These are phyloP conservation scores for Raphidocelis subcapitata DNA, from an alignment of 139 green algal species.

Conservation along the genomic window DNA sequence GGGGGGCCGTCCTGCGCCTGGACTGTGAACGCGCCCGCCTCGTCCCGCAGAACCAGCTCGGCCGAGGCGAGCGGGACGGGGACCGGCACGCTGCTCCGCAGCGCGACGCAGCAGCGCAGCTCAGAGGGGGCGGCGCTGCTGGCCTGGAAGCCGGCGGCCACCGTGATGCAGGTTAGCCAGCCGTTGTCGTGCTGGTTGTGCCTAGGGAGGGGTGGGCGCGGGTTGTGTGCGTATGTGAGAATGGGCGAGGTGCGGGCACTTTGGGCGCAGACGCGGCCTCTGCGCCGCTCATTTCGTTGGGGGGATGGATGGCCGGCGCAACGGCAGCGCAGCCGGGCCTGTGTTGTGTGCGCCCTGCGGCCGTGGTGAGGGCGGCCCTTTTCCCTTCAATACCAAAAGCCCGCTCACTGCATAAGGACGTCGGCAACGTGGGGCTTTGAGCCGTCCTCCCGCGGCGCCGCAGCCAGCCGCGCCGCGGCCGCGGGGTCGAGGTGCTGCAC, in stretches of 20 bases:
- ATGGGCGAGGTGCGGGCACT: no score
- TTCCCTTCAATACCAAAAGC: no score
- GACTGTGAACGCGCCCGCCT: not conserved
- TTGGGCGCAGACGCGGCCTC: no score
- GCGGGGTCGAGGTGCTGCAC: slow-evolving; percentile 39
- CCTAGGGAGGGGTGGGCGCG: not conserved
- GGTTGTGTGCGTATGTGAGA: no score
- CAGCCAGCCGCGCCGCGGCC: slow-evolving; percentile 21
- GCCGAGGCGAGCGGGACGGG: slow-evolving; percentile 28
- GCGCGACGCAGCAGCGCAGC: slow-evolving; percentile 30
- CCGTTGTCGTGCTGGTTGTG: slow-evolving; percentile 44
- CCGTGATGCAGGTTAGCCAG: slow-evolving; percentile 40
- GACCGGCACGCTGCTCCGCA: slow-evolving; percentile 37
- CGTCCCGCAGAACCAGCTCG: slow-evolving; percentile 23
- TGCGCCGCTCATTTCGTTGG: no score
- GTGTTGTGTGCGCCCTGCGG: no score
- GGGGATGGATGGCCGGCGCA: no score
- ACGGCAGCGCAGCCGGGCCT: no score
- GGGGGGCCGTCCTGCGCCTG: not conserved
- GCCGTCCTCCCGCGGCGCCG: not conserved
- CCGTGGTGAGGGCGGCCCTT: no score
- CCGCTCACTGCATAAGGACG: slow-evolving; percentile 28
- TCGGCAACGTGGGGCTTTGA: slow-evolving; percentile 15
- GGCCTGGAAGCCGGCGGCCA: slow-evolving; percentile 33
- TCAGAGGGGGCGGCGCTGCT: slow-evolving; percentile 10